Evolutionary conservation across 2,329 filamentous ascomycete genomes (phyloP).

Genomic region (Xylariaceae sp.): DNA sequence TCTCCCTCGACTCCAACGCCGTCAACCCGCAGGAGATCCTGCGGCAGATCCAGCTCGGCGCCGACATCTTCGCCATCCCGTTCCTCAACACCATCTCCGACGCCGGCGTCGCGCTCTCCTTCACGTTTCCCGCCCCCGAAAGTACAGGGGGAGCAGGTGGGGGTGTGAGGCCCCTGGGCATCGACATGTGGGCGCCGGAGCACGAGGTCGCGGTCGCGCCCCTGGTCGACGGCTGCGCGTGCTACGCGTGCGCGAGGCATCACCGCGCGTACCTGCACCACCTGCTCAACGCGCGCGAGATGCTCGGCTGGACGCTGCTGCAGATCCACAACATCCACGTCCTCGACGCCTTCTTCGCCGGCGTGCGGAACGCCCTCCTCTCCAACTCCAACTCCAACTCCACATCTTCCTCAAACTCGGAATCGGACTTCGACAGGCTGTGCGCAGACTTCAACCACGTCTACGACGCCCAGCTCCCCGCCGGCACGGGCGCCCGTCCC

Average conservation of each 20-base stretch:
- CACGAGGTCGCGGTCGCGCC: slow-evolving; percentile 60
- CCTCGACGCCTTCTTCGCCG: slow-evolving; percentile 66
- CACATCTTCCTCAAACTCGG: slow-evolving; percentile 50
- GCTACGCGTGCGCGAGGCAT: slow-evolving; percentile 79
- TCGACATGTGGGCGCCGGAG: slow-evolving; percentile 67
- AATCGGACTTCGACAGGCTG: slow-evolving; percentile 54
- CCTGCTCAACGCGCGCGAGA: slow-evolving; percentile 83
- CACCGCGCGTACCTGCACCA: slow-evolving; percentile 86
- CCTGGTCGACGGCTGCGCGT: slow-evolving; percentile 59
- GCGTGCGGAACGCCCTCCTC: too few species aligned
- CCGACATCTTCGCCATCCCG: slow-evolving; percentile 73
- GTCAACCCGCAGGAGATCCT: slow-evolving; percentile 71
- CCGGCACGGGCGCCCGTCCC: slow-evolving; percentile 71
- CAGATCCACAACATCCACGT: slow-evolving; percentile 86
- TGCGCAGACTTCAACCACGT: slow-evolving; percentile 37
- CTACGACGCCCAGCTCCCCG: slow-evolving; percentile 69
- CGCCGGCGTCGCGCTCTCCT: slow-evolving; percentile 76
- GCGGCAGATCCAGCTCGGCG: slow-evolving; percentile 66
- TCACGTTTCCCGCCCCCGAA: slow-evolving; percentile 58
- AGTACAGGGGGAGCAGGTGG: slow-evolving; percentile 18
- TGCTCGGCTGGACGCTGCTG: slow-evolving; percentile 90
- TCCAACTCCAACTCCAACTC: too few species aligned
- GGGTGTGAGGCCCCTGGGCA: slow-evolving; percentile 52
- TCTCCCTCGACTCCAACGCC: slow-evolving; percentile 61
- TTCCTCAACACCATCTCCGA: slow-evolving; percentile 74